A percentile compares a stretch with the other conserved stretches of the same genome.
Conservation (phyloP, 2,329 filamentous ascomycete species). For the Ophiobolus disseminans region DNA sequence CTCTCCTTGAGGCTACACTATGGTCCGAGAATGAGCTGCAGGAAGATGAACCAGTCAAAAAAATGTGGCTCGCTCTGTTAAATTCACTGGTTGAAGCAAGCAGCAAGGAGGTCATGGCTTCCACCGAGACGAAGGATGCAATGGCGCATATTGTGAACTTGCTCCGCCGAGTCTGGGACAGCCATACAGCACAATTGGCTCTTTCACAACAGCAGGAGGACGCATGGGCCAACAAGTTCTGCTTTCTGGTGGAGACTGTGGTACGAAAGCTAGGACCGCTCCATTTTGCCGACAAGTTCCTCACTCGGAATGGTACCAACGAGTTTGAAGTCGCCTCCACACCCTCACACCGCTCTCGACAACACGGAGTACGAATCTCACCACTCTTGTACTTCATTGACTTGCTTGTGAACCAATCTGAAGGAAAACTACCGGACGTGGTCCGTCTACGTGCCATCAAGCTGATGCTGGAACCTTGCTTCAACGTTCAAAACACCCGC, state of each 20-base stretch:
- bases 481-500: constrained; percentile 51
- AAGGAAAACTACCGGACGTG: constrained; percentile 49
- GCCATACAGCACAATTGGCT: constrained; percentile 53
- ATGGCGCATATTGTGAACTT: constrained; percentile 75
- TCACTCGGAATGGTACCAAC: constrained; percentile 62
- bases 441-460: constrained; percentile 50
- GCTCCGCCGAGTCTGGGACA: constrained; percentile 72
- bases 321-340: constrained; percentile 69
- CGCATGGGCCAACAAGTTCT: constrained; percentile 58
- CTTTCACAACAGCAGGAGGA: constrained; percentile 43
- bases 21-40: constrained; percentile 51
- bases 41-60: constrained; percentile 58
- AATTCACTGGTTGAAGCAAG: constrained; percentile 71
- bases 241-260: constrained; percentile 59
- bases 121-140: constrained; percentile 80
- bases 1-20: constrained; percentile 58
- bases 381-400: constrained; percentile 72
- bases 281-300: constrained; percentile 59
- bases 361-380: constrained; percentile 59
- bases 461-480: constrained; percentile 65
- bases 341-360: constrained; percentile 66
- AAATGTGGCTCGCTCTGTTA: constrained; percentile 69
- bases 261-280: constrained; percentile 59
- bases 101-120: constrained; percentile 87
- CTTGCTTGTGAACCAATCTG: constrained; percentile 60